These are phyloP conservation scores for Besnoitia besnoiti DNA, from an alignment of 169 alveolate genomes.

Conservation along the genomic window DNA sequence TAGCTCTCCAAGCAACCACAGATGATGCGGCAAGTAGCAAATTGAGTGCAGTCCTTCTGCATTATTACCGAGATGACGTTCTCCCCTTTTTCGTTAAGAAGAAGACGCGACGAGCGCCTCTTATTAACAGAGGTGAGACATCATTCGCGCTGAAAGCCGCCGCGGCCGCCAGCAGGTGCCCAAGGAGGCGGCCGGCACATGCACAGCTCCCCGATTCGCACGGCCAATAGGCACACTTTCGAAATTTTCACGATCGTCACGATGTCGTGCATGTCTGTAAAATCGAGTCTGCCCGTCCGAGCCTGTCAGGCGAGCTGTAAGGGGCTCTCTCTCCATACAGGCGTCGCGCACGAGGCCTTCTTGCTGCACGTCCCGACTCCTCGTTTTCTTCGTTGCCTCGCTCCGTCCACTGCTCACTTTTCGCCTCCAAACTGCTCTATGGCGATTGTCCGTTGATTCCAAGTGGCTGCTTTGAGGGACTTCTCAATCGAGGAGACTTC, in stretches of 20 bases:
- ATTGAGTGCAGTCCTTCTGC: slow-evolving; percentile 38
- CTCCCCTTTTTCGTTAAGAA: slow-evolving; percentile 37
- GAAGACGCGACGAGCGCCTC: slow-evolving; percentile 23
- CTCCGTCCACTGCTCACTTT: too few species aligned
- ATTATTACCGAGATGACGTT: slow-evolving; percentile 19
- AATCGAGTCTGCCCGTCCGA: too few species aligned
- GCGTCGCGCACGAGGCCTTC: too few species aligned
- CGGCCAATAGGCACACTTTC: neutral
- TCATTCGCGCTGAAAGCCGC: neutral
- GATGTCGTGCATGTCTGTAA: neutral
- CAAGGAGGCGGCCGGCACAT: neutral
- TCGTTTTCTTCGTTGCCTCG: too few species aligned
- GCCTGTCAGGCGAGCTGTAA: too few species aligned
- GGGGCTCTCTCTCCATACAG: too few species aligned
- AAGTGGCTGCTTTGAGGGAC: too few species aligned
- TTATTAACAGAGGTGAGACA: slow-evolving; percentile 43
- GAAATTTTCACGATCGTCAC: neutral
- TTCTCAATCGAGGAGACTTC: too few species aligned
- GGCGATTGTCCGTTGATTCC: too few species aligned
- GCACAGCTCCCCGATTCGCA: neutral
- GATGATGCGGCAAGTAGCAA: slow-evolving; percentile 46
- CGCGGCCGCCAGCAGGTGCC: neutral
- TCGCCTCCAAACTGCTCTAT: too few species aligned
- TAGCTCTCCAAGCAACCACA: slow-evolving; percentile 30
- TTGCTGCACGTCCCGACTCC: too few species aligned